phyloP scores from a whole-genome alignment of 1,284 basidiomycete species.

The Golubevia sp. region DNA sequence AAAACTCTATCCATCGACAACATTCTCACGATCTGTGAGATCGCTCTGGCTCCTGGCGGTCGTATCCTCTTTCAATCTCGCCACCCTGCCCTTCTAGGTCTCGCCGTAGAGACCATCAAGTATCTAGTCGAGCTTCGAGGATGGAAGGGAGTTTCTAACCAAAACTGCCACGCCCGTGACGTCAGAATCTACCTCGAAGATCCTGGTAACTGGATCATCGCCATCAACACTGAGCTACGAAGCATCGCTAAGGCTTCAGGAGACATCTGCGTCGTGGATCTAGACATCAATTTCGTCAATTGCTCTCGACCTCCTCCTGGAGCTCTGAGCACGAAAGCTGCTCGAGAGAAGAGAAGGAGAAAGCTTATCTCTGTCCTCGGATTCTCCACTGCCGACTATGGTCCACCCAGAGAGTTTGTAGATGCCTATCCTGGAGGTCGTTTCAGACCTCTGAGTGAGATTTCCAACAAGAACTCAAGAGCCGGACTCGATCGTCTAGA shows the following conservation, averaged over 20 bases:
- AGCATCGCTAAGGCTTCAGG: constrained; percentile 77
- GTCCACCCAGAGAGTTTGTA: constrained; percentile 42
- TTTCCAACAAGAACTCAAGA: constrained; percentile 24
- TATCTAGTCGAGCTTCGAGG: constrained; percentile 91
- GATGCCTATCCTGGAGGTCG: constrained; percentile 50
- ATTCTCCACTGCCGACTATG: constrained; percentile 33
- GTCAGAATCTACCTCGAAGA: constrained; percentile 77
- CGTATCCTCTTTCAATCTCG: constrained; percentile 86
- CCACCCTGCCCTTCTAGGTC: constrained; percentile 86
- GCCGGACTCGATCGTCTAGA: constrained; percentile 38
- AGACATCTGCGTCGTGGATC: constrained; percentile 80
- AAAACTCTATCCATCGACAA: constrained; percentile 92
- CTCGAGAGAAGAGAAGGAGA: constrained; percentile 81
- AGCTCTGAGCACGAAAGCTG: constrained; percentile 77
- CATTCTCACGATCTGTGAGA: constrained; percentile 89
- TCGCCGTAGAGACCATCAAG: constrained; percentile 84
- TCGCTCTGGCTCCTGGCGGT: constrained; percentile 90
- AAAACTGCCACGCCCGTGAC: constrained; percentile 75
- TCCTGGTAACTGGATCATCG: constrained; percentile 85
- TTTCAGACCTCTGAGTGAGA: constrained; percentile 37
- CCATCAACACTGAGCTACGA: constrained; percentile 81
- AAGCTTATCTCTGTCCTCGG: constrained; percentile 65
- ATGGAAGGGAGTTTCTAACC: constrained; percentile 78
- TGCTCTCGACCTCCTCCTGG: constrained; percentile 79
- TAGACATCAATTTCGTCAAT: constrained; percentile 88